phyloP scores from a whole-genome alignment of 176 grass and related monocot species.

The Chloris gayana region DNA sequence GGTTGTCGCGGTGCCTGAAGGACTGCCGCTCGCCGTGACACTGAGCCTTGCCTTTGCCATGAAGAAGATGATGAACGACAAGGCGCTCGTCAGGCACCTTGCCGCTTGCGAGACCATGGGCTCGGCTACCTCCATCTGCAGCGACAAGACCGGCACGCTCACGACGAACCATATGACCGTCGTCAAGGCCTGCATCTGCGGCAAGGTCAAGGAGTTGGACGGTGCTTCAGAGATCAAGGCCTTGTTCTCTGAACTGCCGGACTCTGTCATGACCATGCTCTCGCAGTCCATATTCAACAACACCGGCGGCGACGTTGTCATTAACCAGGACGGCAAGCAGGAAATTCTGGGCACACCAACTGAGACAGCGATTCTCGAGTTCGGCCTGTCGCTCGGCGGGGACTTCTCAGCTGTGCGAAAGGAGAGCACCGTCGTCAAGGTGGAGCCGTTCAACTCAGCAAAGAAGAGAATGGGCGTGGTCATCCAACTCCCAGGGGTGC shows the following conservation, averaged over 20 bases:
- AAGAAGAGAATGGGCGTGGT: constrained; percentile 99
- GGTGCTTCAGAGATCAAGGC: constrained; percentile 41
- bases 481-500: constrained; percentile 69
- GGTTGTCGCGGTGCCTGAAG: constrained; percentile 90
- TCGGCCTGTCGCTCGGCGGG: constrained; percentile 72
- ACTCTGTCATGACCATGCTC: constrained; percentile 59
- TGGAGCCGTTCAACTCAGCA: constrained; percentile 87
- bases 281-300: constrained; percentile 90
- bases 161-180: constrained; percentile 97
- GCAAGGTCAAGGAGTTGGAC: constrained; percentile 66
- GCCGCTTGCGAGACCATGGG: constrained; percentile 98
- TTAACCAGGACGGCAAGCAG: constrained; percentile 65
- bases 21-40: constrained; percentile 86
- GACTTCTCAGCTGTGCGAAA: constrained; percentile 67
- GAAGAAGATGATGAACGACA: constrained; percentile 99
- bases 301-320: constrained; percentile 83
- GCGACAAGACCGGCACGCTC: constrained; percentile 94
- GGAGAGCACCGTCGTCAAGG: constrained; percentile 70
- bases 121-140: constrained; percentile 88
- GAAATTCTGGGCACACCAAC: constrained; percentile 95
- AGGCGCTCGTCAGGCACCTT: constrained; percentile 86
- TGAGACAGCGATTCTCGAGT: constrained; percentile 85
- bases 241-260: constrained; percentile 59
- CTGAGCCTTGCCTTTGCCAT: constrained; percentile 97
- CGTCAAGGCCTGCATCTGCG: constrained; percentile 90